Conservation (phyloP, 73 alveolate species). For the Stentor roeselii region DNA sequence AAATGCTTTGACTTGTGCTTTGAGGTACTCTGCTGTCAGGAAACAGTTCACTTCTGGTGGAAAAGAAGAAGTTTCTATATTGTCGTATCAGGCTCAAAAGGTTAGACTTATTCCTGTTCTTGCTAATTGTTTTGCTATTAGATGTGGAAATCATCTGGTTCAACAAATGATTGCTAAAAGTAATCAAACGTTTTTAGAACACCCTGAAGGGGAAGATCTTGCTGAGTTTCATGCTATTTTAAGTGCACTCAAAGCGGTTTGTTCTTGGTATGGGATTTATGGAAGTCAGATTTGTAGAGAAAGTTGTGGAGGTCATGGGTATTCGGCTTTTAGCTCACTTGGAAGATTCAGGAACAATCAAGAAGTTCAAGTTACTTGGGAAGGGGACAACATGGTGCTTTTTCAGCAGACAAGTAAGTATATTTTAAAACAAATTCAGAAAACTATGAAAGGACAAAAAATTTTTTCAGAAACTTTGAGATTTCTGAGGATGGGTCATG, state of each 20-base stretch:
- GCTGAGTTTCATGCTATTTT: slow-evolving; percentile 35
- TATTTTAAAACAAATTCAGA: slow-evolving; percentile 36
- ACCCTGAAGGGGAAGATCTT: slow-evolving; percentile 32
- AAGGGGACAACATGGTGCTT: slow-evolving; percentile 83
- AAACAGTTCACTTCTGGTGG: slow-evolving; percentile 37
- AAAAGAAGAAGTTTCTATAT: slow-evolving; percentile 9
- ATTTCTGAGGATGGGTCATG: neutral
- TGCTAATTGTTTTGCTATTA: slow-evolving; percentile 19
- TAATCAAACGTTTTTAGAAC: neutral
- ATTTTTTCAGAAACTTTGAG: neutral
- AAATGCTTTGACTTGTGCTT: slow-evolving; percentile 48
- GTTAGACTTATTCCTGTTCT: slow-evolving; percentile 28
- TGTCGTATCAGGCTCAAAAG: slow-evolving; percentile 38
- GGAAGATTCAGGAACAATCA: slow-evolving; percentile 24
- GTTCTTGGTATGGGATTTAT: slow-evolving; percentile 35
- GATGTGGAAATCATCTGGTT: neutral
- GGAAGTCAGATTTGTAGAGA: slow-evolving; percentile 55
- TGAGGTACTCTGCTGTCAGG: slow-evolving; percentile 68
- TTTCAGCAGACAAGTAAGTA: slow-evolving; percentile 67
- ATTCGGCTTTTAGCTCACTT: slow-evolving; percentile 54
- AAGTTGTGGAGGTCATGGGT: slow-evolving; percentile 75
- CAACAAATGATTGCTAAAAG: neutral
- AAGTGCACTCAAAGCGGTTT: slow-evolving; percentile 51
- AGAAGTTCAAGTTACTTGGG: slow-evolving; percentile 52
- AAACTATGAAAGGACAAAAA: slow-evolving; percentile 34